Conservation (phyloP, 352 stramenopile species). For the Phytophthora lateralis region DNA sequence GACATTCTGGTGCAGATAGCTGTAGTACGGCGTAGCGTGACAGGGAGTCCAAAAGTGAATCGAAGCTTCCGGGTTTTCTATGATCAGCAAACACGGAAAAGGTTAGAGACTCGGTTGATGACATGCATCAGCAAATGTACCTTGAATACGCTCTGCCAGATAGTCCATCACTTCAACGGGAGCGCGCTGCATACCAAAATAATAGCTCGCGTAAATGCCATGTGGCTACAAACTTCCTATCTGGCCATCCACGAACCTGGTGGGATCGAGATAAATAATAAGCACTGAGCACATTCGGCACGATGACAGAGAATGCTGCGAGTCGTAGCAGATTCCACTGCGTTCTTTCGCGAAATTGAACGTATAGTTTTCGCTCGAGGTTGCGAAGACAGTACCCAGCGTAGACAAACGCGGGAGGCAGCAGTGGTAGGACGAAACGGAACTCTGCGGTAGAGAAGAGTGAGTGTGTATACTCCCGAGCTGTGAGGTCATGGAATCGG, state of each 20-base stretch:
- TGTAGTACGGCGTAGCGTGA: slow-evolving; percentile 89
- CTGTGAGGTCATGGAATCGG: not conserved
- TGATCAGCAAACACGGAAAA: not conserved
- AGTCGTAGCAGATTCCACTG: slow-evolving; percentile 63
- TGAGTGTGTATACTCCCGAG: not conserved
- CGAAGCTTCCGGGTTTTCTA: slow-evolving; percentile 47
- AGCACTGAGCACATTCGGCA: slow-evolving; percentile 67
- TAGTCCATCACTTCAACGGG: slow-evolving; percentile 85
- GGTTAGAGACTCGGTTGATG: not conserved
- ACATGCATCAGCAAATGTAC: slow-evolving; percentile 27
- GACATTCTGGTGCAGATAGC: slow-evolving; percentile 81
- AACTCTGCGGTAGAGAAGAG: slow-evolving; percentile 54
- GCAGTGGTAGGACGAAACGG: slow-evolving; percentile 82
- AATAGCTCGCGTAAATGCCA: not conserved
- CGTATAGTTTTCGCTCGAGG: slow-evolving; percentile 64
- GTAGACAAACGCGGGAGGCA: slow-evolving; percentile 77
- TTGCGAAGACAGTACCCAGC: slow-evolving; percentile 77
- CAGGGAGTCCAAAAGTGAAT: slow-evolving; percentile 89
- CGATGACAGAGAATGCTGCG: slow-evolving; percentile 52
- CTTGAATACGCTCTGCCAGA: slow-evolving; percentile 56
- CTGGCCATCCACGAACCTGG: slow-evolving; percentile 41
- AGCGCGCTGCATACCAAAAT: slow-evolving; percentile 46
- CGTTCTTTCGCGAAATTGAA: slow-evolving; percentile 56
- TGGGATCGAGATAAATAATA: slow-evolving; percentile 79
- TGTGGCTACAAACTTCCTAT: not conserved